Evolutionary conservation across 2,329 filamentous ascomycete species (phyloP).

Genomic region (Fusarium agapanthi): DNA sequence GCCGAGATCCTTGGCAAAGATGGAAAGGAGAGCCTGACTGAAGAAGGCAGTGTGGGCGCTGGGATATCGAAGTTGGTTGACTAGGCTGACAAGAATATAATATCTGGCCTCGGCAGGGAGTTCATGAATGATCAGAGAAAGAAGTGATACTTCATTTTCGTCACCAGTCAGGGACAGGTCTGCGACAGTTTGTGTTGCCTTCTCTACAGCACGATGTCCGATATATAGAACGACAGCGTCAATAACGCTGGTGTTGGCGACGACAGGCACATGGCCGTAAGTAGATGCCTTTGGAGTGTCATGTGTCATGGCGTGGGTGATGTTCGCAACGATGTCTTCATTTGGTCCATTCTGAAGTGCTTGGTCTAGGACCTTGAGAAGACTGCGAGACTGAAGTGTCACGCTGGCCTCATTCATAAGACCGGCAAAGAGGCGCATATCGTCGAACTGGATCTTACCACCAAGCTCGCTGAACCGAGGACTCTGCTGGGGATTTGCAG

Average conservation of each 20-base stretch:
- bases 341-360: conserved; percentile 69
- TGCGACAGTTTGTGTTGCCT: conserved; percentile 66
- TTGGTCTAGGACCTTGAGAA: conserved; percentile 68
- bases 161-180: conserved; percentile 57
- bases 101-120: conserved; percentile 82
- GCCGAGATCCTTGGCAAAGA: conserved; percentile 80
- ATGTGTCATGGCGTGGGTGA: conserved; percentile 77
- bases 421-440: conserved; percentile 73
- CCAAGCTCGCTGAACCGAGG: conserved; percentile 76
- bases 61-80: conserved; percentile 91
- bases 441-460: conserved; percentile 78
- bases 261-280: conserved; percentile 72
- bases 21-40: conserved; percentile 81
- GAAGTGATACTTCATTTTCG: conserved; percentile 69
- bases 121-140: conserved; percentile 80
- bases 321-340: conserved; percentile 77
- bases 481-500: conserved; percentile 76
- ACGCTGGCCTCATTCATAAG: conserved; percentile 70
- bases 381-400: conserved; percentile 63
- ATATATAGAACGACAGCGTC: conserved; percentile 87
- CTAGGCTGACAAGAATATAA: conserved; percentile 82
- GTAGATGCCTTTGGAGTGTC: conserved; percentile 66
- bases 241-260: conserved; percentile 75
- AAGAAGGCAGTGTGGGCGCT: conserved; percentile 94
- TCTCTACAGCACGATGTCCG: conserved; percentile 74